Conservation (phyloP, 768 basidiomycete genomes). For the Neoboletus magnificus region DNA sequence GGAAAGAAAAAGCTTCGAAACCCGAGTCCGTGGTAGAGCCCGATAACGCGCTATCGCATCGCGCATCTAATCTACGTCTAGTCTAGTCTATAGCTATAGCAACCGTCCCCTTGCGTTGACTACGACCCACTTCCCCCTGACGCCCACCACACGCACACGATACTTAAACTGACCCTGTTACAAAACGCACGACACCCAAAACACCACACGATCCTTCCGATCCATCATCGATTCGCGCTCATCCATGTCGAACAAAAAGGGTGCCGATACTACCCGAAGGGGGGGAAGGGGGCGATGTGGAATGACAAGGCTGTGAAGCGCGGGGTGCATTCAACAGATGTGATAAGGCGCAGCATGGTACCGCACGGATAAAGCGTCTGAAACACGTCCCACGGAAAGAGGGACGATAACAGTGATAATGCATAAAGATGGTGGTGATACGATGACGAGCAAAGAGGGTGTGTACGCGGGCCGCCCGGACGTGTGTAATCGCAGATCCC, state of each 20-base stretch:
- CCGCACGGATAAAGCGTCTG: constrained; percentile 1
- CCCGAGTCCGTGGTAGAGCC: not conserved
- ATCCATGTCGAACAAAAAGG: not conserved
- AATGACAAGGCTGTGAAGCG: not conserved
- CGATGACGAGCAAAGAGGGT: not conserved
- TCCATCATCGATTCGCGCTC: constrained; percentile 5
- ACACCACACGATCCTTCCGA: constrained; percentile 1
- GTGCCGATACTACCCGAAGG: not conserved
- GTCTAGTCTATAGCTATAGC: not conserved
- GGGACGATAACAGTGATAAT: constrained; percentile 5
- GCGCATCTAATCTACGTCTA: not conserved
- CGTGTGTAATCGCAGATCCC: constrained; percentile 7
- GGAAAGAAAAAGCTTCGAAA: not conserved
- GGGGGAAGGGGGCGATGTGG: not conserved
- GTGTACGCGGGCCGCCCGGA: not conserved
- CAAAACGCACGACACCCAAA: constrained; percentile 2
- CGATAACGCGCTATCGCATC: not conserved
- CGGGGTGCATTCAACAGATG: not conserved
- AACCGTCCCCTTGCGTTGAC: not conserved
- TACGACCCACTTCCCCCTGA: not conserved
- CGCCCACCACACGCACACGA: not conserved
- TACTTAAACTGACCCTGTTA: not conserved
- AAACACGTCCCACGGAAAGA: constrained; percentile 1
- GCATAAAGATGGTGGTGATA: not conserved
- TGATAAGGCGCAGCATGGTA: not conserved